Evolutionary conservation across 2,329 filamentous ascomycete species (phyloP), one percentile per base, ranked within the genome.

Genomic region (Ceratocystis albifundus): DNA sequence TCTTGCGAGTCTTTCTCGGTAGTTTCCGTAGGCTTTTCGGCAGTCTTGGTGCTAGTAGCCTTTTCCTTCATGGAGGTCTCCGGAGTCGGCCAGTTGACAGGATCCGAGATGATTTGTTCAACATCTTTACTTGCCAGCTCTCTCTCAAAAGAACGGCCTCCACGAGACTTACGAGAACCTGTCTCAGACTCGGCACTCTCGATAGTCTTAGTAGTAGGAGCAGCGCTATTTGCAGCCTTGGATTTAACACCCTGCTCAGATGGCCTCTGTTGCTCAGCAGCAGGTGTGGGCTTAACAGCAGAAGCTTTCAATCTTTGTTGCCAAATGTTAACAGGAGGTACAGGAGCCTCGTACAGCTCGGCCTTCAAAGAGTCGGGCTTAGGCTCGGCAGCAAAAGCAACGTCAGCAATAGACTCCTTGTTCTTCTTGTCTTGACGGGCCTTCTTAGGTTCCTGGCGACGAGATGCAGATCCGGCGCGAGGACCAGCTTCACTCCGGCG

Each of bases 321-420:
- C 93, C 94, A 99, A 69, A 92, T 79, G 74, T 99, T 99, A 67
- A 96, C 88, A 1, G 84, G 75, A 0, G 94, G 94, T 55, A 89
- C 80, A 36, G 90, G 88, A 20, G 93, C 93, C 68, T 94, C 90
- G 61, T 88, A 87, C 53, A 96, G 79, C 71, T 87, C 82, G 57
- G 84, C 77, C 71, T 86, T 84, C 71, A 82, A 78, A 15, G 79
- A 78, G 68, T 83, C 77, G 70, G 83, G 83, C 71, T 86, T 83
- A 44, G 75, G 74, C 57, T 77, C 76, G 10, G n/a, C 55, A 57
- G 77, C 74, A 22, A 68, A 62, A 36, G 61, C 61, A 50, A 63
- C 55, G 8, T 59, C 55, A 25, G 4, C 55, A 25, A 15, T 59
- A 22, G 75, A 71, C 65, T 76, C 73, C 68, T 79, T 79, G 68